Evolutionary conservation across 129 eudicot genomes (phyloP), one percentile per base, ranked within the genome.

Genomic region (Deinandra increscens): DNA sequence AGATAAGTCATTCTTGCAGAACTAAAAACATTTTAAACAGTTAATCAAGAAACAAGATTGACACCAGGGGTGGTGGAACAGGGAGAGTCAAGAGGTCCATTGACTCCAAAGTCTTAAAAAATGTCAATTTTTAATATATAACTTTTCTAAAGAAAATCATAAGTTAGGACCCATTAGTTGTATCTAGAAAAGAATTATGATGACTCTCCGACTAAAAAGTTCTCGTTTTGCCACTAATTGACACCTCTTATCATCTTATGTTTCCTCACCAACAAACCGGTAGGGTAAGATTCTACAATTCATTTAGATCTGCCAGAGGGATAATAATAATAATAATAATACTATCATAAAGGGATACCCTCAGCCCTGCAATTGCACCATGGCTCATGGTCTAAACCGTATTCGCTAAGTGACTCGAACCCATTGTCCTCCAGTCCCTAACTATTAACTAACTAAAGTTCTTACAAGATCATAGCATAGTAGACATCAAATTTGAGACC

Each of bases 191-290:
- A 26, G 31, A 26, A 26, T 26, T 26, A 26, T 26, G 31, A 26
- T 26, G 31, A 26, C 31, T 26, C 31, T 26, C 31, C 3, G 31
- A 1, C 31, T 26, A 26, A 26, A 26, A 26, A 26, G 31, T 26
- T 26, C 31, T 26, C 1, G 31, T 26, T 26, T 26, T 3, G 31
- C 31, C 31, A 26, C 31, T 26, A 26, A 22, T 23, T 55, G 61
- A 22, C 61, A 54, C 13, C 60, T 54, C 33, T 54, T 20, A 75
- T 42, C 61, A 58, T 45, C 61, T 8, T 64, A 23, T 78, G 73
- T 54, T 46, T 63, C 71, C 82, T 65, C 82, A 78, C 29, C 73
- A 72, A 70, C 68, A 20, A 53, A 20, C 76, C 53, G 71, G 72
- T 68, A 64, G 77, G 67, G 72, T 64, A 42, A 54, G 75, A 72